Evolutionary conservation across 306 rosid species (phyloP).

Genomic region (Casuarina equisetifolia): DNA sequence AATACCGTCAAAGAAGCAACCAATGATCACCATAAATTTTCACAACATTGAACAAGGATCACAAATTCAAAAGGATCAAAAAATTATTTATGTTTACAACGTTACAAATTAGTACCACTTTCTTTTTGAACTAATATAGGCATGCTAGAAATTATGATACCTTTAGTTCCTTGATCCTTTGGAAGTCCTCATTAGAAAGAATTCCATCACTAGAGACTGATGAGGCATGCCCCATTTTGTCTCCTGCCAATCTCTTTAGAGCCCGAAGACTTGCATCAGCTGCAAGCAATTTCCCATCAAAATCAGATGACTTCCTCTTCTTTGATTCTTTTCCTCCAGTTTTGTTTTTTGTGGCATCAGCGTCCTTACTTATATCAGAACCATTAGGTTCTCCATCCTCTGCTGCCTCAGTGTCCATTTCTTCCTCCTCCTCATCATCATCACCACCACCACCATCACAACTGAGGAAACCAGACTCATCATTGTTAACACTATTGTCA

Average conservation of each 20-base stretch:
- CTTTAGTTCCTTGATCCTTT: slow-evolving; percentile 70
- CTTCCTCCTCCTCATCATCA: slow-evolving; percentile 39
- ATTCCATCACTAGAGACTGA: slow-evolving; percentile 60
- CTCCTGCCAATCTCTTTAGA: slow-evolving; percentile 64
- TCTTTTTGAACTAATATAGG: neutral
- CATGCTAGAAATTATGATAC: slow-evolving; percentile 19
- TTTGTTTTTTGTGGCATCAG: slow-evolving; percentile 29
- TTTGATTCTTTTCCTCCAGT: slow-evolving; percentile 42
- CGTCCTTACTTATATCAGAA: slow-evolving; percentile 22
- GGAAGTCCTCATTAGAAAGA: slow-evolving; percentile 88
- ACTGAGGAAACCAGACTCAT: slow-evolving; percentile 10
- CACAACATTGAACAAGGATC: slow-evolving; percentile 6
- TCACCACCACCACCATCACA: slow-evolving; percentile 29
- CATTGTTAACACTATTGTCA: slow-evolving; percentile 20
- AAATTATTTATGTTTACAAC: neutral
- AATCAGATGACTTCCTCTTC: slow-evolving; percentile 68
- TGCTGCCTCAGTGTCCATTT: slow-evolving; percentile 24
- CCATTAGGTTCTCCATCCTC: slow-evolving; percentile 19
- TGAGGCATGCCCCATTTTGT: slow-evolving; percentile 12
- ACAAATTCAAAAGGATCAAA: slow-evolving; percentile 3
- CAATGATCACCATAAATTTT: slow-evolving; percentile 9
- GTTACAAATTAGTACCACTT: neutral
- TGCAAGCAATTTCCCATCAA: slow-evolving; percentile 49
- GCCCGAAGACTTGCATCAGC: slow-evolving; percentile 87
- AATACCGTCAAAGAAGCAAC: slow-evolving; percentile 21